These are phyloP conservation scores for Xylariales sp. DNA, from an alignment of 2,329 filamentous ascomycete species.

Conservation along the genomic window DNA sequence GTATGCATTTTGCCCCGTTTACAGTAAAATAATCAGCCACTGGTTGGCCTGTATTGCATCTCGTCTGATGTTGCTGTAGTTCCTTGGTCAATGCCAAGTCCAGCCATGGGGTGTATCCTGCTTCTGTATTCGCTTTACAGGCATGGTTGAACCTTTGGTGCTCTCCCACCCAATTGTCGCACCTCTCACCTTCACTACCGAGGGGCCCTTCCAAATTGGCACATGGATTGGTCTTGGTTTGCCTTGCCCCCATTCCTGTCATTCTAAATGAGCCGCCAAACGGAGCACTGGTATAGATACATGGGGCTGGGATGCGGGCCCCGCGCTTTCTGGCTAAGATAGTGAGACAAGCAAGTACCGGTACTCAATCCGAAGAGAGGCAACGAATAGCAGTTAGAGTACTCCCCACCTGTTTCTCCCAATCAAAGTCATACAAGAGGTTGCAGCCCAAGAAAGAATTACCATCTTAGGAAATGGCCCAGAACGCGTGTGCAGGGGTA, in stretches of 20 bases:
- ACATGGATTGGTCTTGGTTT: neutral
- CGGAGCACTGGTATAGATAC: conserved; percentile 1
- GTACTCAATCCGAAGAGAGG: conserved; percentile 3
- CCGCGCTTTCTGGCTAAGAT: neutral
- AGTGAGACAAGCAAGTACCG: neutral
- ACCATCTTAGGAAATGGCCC: conserved; percentile 9
- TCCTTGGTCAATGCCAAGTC: neutral
- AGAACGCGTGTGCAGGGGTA: conserved; percentile 3
- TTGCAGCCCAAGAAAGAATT: conserved; percentile 7
- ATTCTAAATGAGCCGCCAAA: no score
- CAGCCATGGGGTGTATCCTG: neutral
- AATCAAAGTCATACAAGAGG: conserved; percentile 10
- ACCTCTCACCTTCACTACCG: conserved; percentile 3
- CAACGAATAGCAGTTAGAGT: no score
- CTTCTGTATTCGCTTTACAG: neutral
- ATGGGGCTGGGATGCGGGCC: neutral
- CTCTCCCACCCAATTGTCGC: neutral
- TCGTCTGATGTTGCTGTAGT: conserved; percentile 4
- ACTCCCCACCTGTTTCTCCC: conserved; percentile 8
- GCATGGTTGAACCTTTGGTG: neutral
- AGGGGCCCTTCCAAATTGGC: conserved; percentile 1
- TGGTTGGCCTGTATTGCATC: neutral
- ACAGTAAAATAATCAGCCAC: neutral
- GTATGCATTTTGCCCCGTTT: neutral
- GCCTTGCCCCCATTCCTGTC: neutral